Conservation (phyloP, 352 stramenopile species). For the Vaucheria bursata region DNA sequence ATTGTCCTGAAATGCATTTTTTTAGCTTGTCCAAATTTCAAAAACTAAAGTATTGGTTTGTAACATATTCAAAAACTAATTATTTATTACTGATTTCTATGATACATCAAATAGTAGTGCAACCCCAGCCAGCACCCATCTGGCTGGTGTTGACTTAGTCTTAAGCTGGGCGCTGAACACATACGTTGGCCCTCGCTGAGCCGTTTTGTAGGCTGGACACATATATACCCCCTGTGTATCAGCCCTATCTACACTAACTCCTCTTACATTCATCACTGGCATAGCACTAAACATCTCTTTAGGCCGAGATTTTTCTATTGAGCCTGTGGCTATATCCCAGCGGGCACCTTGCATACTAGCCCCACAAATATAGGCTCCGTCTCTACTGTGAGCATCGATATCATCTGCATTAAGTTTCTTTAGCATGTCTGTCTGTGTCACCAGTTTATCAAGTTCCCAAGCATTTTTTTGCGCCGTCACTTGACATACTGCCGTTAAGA, state of each 20-base stretch:
- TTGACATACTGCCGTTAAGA: constrained; percentile 87
- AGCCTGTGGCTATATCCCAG: constrained; percentile 79
- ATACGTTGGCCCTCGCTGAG: constrained; percentile 86
- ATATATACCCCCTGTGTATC: constrained; percentile 85
- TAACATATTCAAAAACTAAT: no score
- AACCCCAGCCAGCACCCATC: constrained; percentile 89
- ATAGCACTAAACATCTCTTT: constrained; percentile 97
- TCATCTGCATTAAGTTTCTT: constrained; percentile 81
- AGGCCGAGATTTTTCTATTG: constrained; percentile 74
- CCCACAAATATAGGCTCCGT: constrained; percentile 88
- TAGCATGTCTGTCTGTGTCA: constrained; percentile 90
- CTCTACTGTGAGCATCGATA: constrained; percentile 52
- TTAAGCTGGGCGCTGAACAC: constrained; percentile 95
- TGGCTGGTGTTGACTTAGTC: constrained; percentile 80
- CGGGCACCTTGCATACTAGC: constrained; percentile 88
- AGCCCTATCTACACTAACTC: constrained; percentile 83
- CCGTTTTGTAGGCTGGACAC: constrained; percentile 94
- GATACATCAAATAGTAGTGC: constrained; percentile 84
- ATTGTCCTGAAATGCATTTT: no score
- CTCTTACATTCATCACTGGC: constrained; percentile 95
- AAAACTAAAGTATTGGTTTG: no score
- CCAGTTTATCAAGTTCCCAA: constrained; percentile 89
- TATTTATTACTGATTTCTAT: constrained; percentile 46
- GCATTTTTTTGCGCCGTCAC: constrained; percentile 93
- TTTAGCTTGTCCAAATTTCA: no score